phyloP scores from a whole-genome alignment of 2,329 filamentous ascomycete species.

The Aspergillus carbonarius region DNA sequence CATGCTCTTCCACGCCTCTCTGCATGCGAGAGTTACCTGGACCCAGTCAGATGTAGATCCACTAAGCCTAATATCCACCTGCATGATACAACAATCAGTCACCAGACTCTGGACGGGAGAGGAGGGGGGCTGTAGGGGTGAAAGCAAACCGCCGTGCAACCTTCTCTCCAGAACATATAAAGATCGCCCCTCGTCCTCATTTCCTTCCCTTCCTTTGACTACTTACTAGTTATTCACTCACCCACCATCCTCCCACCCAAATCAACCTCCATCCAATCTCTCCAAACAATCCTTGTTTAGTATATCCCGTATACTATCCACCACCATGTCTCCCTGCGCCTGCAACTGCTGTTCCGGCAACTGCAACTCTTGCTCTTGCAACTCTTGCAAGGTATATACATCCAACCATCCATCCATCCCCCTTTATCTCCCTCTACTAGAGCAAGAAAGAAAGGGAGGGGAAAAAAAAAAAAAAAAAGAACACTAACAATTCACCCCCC shows the following conservation, averaged over 20 bases:
- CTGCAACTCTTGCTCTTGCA: constrained; percentile 6
- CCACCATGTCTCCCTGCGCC: constrained; percentile 2
- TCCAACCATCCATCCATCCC: neutral
- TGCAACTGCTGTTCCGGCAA: constrained; percentile 7
- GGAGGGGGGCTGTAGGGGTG: neutral
- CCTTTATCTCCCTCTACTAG: no score
- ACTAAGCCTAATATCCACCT: neutral
- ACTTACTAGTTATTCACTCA: neutral
- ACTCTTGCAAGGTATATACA: neutral
- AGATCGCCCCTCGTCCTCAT: neutral
- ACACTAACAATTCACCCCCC: neutral
- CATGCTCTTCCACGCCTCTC: neutral
- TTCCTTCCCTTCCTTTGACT: neutral
- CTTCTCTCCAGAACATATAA: neutral
- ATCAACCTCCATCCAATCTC: neutral
- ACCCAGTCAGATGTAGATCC: neutral
- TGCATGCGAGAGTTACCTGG: neutral
- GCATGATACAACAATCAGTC: neutral
- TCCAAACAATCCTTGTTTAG: neutral
- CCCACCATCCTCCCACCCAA: neutral
- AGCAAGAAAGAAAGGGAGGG: neutral
- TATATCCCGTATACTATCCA: neutral
- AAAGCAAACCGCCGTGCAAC: neutral
- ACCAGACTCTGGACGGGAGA: neutral
- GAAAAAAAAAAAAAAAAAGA: neutral